Evolutionary conservation across 805 yeast genomes (phyloP), one percentile per base, ranked within the genome.

Genomic region (Candida lessepsii): DNA sequence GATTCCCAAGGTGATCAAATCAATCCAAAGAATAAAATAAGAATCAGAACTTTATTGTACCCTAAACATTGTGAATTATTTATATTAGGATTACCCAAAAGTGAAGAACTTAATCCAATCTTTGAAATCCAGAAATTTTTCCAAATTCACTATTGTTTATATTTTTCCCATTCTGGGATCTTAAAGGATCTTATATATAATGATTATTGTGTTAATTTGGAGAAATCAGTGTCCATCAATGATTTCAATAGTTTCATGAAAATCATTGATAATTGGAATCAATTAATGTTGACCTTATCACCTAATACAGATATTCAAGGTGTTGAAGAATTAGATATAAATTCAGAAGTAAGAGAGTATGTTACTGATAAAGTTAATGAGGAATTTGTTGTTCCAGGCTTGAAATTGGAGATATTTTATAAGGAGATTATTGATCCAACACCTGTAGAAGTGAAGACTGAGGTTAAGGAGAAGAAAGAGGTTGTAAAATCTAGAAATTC

Each of bases 101-200:
- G 71, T 44, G 76, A 77, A 39, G 80, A 75, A 43, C 65, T 79
- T 29, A 80, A 81, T 51, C 86, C 89, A 4, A 62, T 80, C 33
- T 73, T 67, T 36, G 91, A 84, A 50, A 69, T 83, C 39, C 82
- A 79, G 4, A 66, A 61, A 42, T 48, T 68, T 4, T 62, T 70
- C 40, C 67, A 65, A 56, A 60, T 68, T 11, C 73, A 68, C 42
- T 64, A 58, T 38, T 55, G 68, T 3, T 52, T 70, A 9, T 70
- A 62, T 46, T 70, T 70, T 41, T 66, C 71, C 1, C 68, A 67
- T 37, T 66, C 72, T 1, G 52, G 45, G 6, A 47, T 36, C 5
- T 36, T 70, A 17, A 61, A 53, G 36, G 49, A 56, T n/a, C 50
- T 65, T 5, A 62, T 70, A 9, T 49, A 48, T 17, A 46, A 58